Base-by-base conservation (phyloP, 192 early-diverging fungal species). In the Radiomyces spectabilis region DNA sequence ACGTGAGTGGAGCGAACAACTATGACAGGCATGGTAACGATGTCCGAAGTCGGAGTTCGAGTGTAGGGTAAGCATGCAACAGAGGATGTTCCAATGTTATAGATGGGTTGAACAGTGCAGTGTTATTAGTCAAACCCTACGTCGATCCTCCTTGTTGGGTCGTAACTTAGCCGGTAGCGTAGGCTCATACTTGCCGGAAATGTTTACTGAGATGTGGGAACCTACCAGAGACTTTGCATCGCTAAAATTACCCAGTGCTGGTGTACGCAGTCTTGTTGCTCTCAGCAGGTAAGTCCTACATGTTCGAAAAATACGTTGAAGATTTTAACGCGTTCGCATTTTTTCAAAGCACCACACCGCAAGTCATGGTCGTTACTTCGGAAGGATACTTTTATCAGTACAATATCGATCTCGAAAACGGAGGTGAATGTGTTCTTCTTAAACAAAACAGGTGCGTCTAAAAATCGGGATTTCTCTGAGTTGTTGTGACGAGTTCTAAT, bases 151-250 rank as follows among this genome's bases (percentile, higher is more conserved):
- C 41, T 72, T 77, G 59, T 60, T 69, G 61, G 79, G 69, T 59
- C 80, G 78, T 52, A 84, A 80, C 55, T 44, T 90, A 40, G 85
- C 91, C 13, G 87, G 85, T 21, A 86, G 82, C 48, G 85, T 93
- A 9, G 85, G 86, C 22, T 89, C 87, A 50, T 85, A 92, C 56
- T 77, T 97, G 38, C 96, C 96, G 5, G 86, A 91, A 55, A 73
- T 75, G 33, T 56, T 92, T 1, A 91, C 93, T 3, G 93, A 96
- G 51, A 92, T 97, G 46, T 96, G 87, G 86, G 95, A 97, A 69
- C 95, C 95, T 4, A 74, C 87, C 41, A 76, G 97, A 7, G 92
- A 99, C 66, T 99, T 96, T 75, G 93, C 92, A 6, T 89, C 85
- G 51, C 79, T 93, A 22, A 94, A 93, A 66, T 67, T 97, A 21